These are phyloP conservation scores for Capsella bursapastoris DNA, from an alignment of 345 rosid species.

Conservation along the genomic window DNA sequence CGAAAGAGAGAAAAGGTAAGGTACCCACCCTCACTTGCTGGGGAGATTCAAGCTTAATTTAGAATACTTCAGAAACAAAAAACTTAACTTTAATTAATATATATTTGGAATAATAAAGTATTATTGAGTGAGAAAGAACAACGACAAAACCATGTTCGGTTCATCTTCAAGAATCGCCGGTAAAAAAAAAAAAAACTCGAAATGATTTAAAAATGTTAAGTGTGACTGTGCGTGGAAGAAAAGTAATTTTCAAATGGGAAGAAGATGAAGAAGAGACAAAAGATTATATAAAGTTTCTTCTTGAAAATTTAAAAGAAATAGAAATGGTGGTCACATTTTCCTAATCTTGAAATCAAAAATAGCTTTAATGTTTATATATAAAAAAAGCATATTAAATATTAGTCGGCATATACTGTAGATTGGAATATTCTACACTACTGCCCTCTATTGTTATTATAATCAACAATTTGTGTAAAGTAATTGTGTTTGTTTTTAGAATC, in stretches of 20 bases:
- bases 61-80: conserved; percentile 15
- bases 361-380: background rate
- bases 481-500: no score
- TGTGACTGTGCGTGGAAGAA: conserved; percentile 35
- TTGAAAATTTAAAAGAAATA: conserved; percentile 1
- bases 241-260: conserved; percentile 30
- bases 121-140: background rate
- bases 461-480: background rate
- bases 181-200: conserved; percentile 22
- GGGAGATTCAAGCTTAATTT: conserved; percentile 37
- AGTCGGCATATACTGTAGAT: conserved; percentile 31
- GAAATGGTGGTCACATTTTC: conserved; percentile 17
- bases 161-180: conserved; percentile 22
- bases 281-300: conserved; percentile 14
- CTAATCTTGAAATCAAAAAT: background rate
- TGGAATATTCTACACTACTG: conserved; percentile 36
- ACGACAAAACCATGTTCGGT: conserved; percentile 41
- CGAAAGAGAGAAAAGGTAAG: conserved; percentile 25
- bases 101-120: conserved; percentile 16
- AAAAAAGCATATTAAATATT: conserved; percentile 10
- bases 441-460: no score
- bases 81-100: background rate
- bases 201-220: background rate
- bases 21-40: conserved; percentile 36
- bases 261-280: conserved; percentile 40